phyloP scores from a whole-genome alignment of 1,139 yeast genomes.

The Taiozyma sp. region DNA sequence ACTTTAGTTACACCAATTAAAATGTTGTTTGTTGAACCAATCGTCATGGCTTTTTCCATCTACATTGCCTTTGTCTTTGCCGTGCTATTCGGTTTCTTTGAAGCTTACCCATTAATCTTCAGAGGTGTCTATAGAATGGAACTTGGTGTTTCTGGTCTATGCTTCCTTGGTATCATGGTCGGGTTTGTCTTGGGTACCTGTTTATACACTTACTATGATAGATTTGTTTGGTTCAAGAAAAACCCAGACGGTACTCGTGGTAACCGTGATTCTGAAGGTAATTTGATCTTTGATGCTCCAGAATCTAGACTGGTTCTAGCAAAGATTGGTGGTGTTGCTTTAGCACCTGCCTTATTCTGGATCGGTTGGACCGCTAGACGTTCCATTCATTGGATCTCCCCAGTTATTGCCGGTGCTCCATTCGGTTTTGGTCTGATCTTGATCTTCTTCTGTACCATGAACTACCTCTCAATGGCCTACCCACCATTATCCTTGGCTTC shows the following conservation, averaged over 20 bases:
- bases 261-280: conserved; percentile 48
- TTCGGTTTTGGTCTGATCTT: conserved; percentile 71
- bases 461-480: conserved; percentile 67
- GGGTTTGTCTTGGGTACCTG: conserved; percentile 54
- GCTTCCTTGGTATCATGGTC: conserved; percentile 64
- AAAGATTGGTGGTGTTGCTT: conserved; percentile 53
- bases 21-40: conserved; percentile 65
- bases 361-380: conserved; percentile 69
- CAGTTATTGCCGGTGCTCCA: conserved; percentile 68
- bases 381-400: conserved; percentile 73
- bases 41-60: conserved; percentile 58
- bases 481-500: conserved; percentile 74
- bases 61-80: conserved; percentile 72
- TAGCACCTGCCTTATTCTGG: conserved; percentile 75
- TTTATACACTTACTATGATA: conserved; percentile 45
- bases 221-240: conserved; percentile 43
- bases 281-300: conserved; percentile 39
- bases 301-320: conserved; percentile 41
- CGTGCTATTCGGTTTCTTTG: conserved; percentile 71
- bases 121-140: conserved; percentile 54
- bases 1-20: conserved; percentile 56
- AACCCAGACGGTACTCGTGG: conserved; percentile 63
- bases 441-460: conserved; percentile 66
- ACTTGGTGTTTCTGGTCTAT: conserved; percentile 57
- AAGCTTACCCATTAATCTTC: conserved; percentile 71